Percentiles rank a stretch among this genome's conserved stretches.
Conservation (phyloP, 1,139 yeast genomes). For the Williopsis jadinii region DNA sequence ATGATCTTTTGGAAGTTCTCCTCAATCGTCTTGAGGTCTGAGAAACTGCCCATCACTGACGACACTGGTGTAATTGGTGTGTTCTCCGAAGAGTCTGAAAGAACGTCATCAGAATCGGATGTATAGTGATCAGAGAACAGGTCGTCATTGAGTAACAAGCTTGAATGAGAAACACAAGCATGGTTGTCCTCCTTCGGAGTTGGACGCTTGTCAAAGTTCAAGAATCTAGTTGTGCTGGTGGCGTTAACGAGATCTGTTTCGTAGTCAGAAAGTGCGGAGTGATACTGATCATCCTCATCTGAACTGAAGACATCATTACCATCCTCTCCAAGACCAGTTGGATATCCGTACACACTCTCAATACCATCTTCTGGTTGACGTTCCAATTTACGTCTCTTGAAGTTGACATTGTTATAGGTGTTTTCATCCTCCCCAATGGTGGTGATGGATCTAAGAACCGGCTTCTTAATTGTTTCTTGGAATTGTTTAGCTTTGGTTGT, state of each 20-base stretch:
- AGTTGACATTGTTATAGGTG: conserved; percentile 21
- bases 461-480: conserved; percentile 17
- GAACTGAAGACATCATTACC: conserved; percentile 17
- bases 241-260: conserved; percentile 10
- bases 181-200: conserved; percentile 5
- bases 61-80: conserved; percentile 10
- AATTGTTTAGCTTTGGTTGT: conserved; percentile 24
- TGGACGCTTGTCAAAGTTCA: conserved; percentile 1
- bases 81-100: conserved; percentile 13
- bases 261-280: conserved; percentile 20
- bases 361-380: not conserved
- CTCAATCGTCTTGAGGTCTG: conserved; percentile 20
- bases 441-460: conserved; percentile 22
- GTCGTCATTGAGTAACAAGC: conserved; percentile 5
- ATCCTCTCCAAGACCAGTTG: conserved; percentile 3
- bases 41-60: conserved; percentile 7
- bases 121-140: conserved; percentile 2
- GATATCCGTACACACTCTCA: too few relatives aligned
- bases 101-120: too few relatives aligned
- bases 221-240: conserved; percentile 1
- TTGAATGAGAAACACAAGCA: conserved; percentile 7
- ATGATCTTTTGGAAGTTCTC: conserved; percentile 22
- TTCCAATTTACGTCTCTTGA: conserved; percentile 20
- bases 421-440: conserved; percentile 23
- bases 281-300: conserved; percentile 21